These are phyloP conservation scores for Chlamydomonas reinhardtii DNA, from an alignment of 163 green algal species.

Conservation along the genomic window DNA sequence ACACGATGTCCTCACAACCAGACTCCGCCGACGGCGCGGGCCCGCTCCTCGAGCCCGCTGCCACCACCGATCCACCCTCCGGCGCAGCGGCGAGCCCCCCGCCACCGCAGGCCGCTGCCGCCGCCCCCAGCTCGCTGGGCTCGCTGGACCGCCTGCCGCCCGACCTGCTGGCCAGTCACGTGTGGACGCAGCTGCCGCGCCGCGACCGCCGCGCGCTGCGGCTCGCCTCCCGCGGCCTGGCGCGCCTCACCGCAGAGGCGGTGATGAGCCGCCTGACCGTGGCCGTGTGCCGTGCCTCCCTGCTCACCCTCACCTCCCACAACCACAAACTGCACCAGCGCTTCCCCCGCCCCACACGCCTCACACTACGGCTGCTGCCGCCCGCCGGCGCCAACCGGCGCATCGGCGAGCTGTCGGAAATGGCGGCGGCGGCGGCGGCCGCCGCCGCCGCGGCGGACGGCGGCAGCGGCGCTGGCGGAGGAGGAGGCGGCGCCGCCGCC, in stretches of 20 bases:
- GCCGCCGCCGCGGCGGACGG: background rate
- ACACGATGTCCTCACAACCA: too few relatives aligned
- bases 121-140: background rate
- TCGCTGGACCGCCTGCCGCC: background rate
- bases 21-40: too few relatives aligned
- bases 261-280: constrained; percentile 17
- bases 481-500: background rate
- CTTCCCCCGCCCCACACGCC: constrained; percentile 7
- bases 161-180: constrained; percentile 7
- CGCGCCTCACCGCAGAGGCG: background rate
- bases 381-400: background rate
- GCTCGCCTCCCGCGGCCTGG: background rate
- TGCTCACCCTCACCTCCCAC: background rate
- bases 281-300: constrained; percentile 25
- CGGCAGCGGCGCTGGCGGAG: background rate
- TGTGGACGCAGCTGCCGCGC: constrained; percentile 15
- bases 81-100: too few relatives aligned
- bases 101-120: too few relatives aligned
- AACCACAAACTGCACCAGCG: constrained; percentile 7
- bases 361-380: constrained; percentile 20
- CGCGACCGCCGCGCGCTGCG: background rate
- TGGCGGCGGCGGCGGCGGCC: background rate
- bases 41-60: too few relatives aligned
- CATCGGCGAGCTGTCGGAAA: too few relatives aligned
- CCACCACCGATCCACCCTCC: too few relatives aligned